phyloP scores from a whole-genome alignment of 208 protist species.

The Wallacemonas collosoma region DNA sequence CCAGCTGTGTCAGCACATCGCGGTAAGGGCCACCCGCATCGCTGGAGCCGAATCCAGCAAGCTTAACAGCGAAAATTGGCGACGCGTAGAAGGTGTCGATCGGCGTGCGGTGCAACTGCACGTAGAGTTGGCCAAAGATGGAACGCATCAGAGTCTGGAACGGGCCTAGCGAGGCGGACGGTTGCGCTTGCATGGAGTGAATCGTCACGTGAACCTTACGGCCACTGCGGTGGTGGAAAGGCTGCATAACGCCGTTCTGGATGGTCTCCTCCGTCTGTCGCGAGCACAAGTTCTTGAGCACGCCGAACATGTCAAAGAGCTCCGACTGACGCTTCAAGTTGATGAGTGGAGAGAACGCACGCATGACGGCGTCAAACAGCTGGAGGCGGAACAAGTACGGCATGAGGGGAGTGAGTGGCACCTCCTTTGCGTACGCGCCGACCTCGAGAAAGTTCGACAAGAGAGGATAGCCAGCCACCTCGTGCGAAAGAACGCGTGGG shows the following conservation, averaged over 20 bases:
- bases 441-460: constrained; percentile 57
- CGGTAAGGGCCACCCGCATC: constrained; percentile 93
- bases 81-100: constrained; percentile 80
- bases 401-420: constrained; percentile 52
- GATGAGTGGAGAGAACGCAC: constrained; percentile 74
- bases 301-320: constrained; percentile 79
- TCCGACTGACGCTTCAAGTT: constrained; percentile 75
- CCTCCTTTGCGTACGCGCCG: constrained; percentile 49
- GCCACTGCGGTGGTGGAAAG: constrained; percentile 69
- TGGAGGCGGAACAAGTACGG: constrained; percentile 75
- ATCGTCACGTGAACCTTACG: constrained; percentile 79
- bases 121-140: constrained; percentile 87
- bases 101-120: constrained; percentile 72
- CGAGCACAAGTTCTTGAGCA: constrained; percentile 81
- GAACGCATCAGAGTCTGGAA: constrained; percentile 77
- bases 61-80: constrained; percentile 89
- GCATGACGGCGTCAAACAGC: constrained; percentile 73
- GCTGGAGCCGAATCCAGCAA: constrained; percentile 87
- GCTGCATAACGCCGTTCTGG: constrained; percentile 78
- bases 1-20: constrained; percentile 87
- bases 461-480: constrained; percentile 63
- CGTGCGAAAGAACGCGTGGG: constrained; percentile 50
- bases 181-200: constrained; percentile 84
- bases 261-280: constrained; percentile 70
- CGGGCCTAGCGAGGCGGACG: constrained; percentile 51